These are phyloP conservation scores for Alloteropsis semialata DNA, from an alignment of 176 grass and related monocot genomes.

Conservation along the genomic window DNA sequence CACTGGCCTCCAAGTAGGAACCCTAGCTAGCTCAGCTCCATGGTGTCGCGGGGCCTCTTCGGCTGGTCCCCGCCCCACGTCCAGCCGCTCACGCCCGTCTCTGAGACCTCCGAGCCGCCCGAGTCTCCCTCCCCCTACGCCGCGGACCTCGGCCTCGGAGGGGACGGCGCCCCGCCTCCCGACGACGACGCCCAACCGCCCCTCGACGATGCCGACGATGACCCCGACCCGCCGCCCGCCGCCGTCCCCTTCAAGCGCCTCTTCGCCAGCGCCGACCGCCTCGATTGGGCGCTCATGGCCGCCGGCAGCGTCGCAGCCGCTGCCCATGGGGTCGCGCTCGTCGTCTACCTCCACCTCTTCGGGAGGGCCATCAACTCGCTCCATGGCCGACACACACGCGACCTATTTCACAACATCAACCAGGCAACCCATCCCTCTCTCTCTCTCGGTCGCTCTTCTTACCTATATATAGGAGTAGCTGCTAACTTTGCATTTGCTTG, in stretches of 20 bases:
- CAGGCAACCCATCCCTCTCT: conserved; percentile 17
- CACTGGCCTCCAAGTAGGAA: neutral
- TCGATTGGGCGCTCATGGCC: conserved; percentile 85
- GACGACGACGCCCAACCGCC: conserved; percentile 42
- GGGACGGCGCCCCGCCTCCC: conserved; percentile 42
- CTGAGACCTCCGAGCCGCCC: conserved; percentile 91
- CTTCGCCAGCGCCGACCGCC: conserved; percentile 82
- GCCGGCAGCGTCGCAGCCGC: conserved; percentile 71
- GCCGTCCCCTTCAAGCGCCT: conserved; percentile 89
- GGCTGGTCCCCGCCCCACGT: conserved; percentile 98
- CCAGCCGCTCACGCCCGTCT: conserved; percentile 94
- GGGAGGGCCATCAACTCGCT: conserved; percentile 83
- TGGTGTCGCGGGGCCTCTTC: conserved; percentile 92
- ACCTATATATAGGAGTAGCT: no score
- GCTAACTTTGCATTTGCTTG: neutral
- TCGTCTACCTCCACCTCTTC: conserved; percentile 92
- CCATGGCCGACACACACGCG: conserved; percentile 29
- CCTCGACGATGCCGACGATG: conserved; percentile 59
- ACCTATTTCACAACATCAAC: conserved; percentile 67
- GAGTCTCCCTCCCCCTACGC: conserved; percentile 93
- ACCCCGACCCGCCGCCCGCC: conserved; percentile 73
- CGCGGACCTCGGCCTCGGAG: conserved; percentile 43
- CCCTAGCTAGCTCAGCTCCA: conserved; percentile 41
- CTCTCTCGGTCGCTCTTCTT: no score
- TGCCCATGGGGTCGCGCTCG: conserved; percentile 84